Evolutionary conservation across 176 grass and related monocot species (phyloP).

Genomic region (Triticum urartu): DNA sequence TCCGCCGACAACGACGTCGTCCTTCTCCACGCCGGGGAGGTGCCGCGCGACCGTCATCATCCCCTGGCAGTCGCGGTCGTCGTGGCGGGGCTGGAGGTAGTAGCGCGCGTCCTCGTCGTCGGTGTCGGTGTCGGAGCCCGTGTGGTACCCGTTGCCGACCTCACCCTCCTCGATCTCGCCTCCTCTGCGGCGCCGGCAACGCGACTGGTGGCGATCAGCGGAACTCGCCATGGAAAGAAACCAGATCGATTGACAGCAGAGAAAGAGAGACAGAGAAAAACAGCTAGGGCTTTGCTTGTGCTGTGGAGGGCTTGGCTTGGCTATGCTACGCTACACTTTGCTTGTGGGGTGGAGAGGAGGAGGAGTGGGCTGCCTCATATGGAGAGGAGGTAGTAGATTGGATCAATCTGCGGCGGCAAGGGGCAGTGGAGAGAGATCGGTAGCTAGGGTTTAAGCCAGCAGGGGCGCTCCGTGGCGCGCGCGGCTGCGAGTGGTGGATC

Average conservation of each 20-base stretch:
- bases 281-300: background rate
- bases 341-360: background rate
- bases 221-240: background rate
- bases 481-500: no score
- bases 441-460: background rate
- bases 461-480: background rate
- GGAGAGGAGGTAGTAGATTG: background rate
- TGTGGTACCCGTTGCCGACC: background rate
- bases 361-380: background rate
- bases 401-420: background rate
- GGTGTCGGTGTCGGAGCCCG: conserved; percentile 6
- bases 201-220: no score
- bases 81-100: background rate
- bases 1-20: no score
- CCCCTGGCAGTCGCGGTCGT: no score
- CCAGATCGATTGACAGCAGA: background rate
- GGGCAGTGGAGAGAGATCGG: background rate
- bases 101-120: background rate
- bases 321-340: background rate
- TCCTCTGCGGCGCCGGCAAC: no score
- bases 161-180: conserved; percentile 28
- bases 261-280: background rate
- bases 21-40: no score
- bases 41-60: no score
- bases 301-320: background rate